Evolutionary conservation across 2,329 filamentous ascomycete species (phyloP), one percentile per base, ranked within the genome.

Genomic region (Hypomyces perniciosus): DNA sequence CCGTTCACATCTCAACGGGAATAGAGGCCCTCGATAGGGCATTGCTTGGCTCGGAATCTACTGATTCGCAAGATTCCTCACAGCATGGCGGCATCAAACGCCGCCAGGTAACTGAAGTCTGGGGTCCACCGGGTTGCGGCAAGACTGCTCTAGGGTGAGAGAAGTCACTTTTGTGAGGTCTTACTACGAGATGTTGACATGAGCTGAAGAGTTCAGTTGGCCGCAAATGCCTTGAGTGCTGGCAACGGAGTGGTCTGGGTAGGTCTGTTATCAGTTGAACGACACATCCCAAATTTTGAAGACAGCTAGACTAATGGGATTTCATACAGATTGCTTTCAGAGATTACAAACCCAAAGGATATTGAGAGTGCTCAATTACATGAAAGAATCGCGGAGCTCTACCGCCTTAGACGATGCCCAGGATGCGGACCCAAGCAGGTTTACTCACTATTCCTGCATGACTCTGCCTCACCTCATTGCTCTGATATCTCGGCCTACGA

Each of bases 61-160:
- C 38, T 39, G 56, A 58, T 35, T 52, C 53, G 7, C 49, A 54
- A 31, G 54, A 51, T 46, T 53, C 56, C 9, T 3, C 42, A 30
- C 49, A 46, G 8, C 57, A 54, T 48, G 76, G 78, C 13, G 90
- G 90, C 4, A 74, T 95, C 44, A 78, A 78, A 54, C 81, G 84
- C 51, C 89, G 90, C 10, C 87, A 90, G 65, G 77, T 96, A 39
- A 88, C 87, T 4, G 92, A 97, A 68, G 72, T 96, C 45, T 95
- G 88, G 79, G 92, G 92, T 0, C 90, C 91, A 8, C 86, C 89
- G 7, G 91, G 90, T 2, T 81, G 81, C 28, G 92, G 91, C 30
- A 96, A 95, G 74, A 95, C 90, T 4, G 77, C 85, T 9, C 73
- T 96, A 59, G 87, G 85, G 87, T 92, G 41, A 40, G 46, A 38